Evolutionary conservation across 2,329 filamentous ascomycete species (phyloP), one percentile per base, ranked within the genome.

Genomic region (Neopestalotiopsis sp.): DNA sequence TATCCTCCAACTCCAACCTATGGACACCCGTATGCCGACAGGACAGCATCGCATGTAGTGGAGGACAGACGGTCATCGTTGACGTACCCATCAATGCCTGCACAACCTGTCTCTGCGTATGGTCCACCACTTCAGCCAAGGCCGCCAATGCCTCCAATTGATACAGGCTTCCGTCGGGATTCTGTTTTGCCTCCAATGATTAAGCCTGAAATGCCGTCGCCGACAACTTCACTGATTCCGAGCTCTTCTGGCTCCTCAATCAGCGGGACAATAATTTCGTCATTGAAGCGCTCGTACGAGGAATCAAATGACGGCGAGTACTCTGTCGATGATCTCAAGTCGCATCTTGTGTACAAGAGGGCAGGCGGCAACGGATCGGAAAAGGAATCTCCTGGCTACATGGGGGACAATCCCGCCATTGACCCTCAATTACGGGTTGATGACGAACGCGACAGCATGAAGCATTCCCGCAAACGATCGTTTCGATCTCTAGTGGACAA

Each of bases 121-220:
- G 65, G 64, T 2, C n/a, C 52, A 45, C 34, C 65, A 7, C 58
- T 67, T 14, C 65, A 67, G 65, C 56, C 65, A 14, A 52, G 65
- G 13, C 45, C 62, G 24, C 49, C 62, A 34, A 32, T 59, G 20
- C 67, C 67, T 7, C 66, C 66, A 17, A 65, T 56, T 20, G 61
- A 68, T 34, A 68, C 73, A 78, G 32, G 64, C 49, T 56, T 56
- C 14, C 45, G 24, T 14, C 20, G 20, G 4, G 20, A 45, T 62
- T 24, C 13, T 14, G 30, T 40, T 28, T 13, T 34, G n/a, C 38
- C 40, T 13, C 59, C 59, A 20, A 34, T 40, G n/a, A 38, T 61
- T 32, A 61, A 61, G 34, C n/a, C 59, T 20, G 38, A 45, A n/a
- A 38, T 49, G 14, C 30, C 34, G 17, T 64, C 61, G 40, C 61